Base-by-base conservation (phyloP, 257 asterid species). In the Phtheirospermum japonicum region DNA sequence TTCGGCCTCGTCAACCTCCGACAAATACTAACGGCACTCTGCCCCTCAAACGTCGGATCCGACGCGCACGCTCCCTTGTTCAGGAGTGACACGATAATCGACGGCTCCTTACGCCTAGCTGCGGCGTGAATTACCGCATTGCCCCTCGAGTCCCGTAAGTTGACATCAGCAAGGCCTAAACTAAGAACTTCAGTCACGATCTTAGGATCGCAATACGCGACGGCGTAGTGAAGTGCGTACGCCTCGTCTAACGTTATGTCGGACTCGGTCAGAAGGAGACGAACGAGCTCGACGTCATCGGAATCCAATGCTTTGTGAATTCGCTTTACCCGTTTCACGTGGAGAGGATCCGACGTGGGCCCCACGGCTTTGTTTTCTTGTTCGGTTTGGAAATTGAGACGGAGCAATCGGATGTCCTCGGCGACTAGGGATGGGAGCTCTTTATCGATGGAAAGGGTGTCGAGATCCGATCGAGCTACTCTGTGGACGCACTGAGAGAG, bases 191-290 rank as follows among this genome's bases (percentile, higher is more conserved):
- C 93, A 0, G 84, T 28, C 9, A 87, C 88, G 55, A 81, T 75
- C 80, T 87, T 87, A 23, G 93, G 82, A 57, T 87, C 85, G 65
- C 95, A 84, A 71, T 82, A 84, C 6, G 95, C 86, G 49, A 71
- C 85, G 8, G 90, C 85, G 53, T 87, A 84, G 69, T 87, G 95
- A 17, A 87, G 86, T 39, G 93, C 95, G 56, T 57, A 78, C 0
- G 88, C 87, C 49, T 79, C 93, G 31, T 87, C 88, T 65, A 87
- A 66, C 40, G 86, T 82, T 67, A 79, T 64, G 23, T 80, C 80
- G 6, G 95, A 87, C 79, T 84, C 95, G 0, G 74, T 63, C 10
- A 87, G 74, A 10, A 87, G 84, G 68, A 84, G 86, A 34, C 73
- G 70, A 52, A 87, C 85, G 37, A 87, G 89, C 59, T 84, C 95